A percentile compares a stretch with the other conserved stretches of the same genome.
phyloP scores from a whole-genome alignment of 352 stramenopile genomes.

The Pythium insidiosum region DNA sequence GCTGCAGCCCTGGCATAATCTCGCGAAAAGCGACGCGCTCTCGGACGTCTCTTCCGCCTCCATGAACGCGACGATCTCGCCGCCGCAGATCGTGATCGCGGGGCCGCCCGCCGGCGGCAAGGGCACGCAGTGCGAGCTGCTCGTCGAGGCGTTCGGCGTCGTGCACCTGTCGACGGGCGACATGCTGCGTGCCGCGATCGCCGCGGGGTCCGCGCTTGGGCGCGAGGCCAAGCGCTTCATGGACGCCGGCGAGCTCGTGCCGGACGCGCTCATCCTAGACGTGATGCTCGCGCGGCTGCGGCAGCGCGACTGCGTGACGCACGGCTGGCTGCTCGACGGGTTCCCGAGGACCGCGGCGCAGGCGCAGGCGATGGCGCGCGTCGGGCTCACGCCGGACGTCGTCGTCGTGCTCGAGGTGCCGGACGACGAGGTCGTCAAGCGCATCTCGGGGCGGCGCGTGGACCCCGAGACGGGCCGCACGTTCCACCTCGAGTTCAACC shows the following conservation, averaged over 20 bases:
- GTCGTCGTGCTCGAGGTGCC: slow-evolving; percentile 93
- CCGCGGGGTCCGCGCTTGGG: slow-evolving; percentile 23
- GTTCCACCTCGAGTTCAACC: slow-evolving; percentile 96
- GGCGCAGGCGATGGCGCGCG: slow-evolving; percentile 69
- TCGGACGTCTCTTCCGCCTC: no score
- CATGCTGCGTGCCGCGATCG: slow-evolving; percentile 83
- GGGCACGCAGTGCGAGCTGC: slow-evolving; percentile 92
- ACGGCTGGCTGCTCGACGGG: slow-evolving; percentile 90
- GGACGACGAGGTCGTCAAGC: slow-evolving; percentile 92
- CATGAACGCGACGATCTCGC: slow-evolving; percentile 8
- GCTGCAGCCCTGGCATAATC: slow-evolving; percentile 66
- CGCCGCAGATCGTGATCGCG: slow-evolving; percentile 35
- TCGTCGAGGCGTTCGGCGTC: slow-evolving; percentile 80
- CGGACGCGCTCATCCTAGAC: slow-evolving; percentile 38
- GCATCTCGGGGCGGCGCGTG: slow-evolving; percentile 93
- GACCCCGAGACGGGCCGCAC: slow-evolving; percentile 91
- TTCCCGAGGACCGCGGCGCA: slow-evolving; percentile 85
- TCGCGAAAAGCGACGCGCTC: slow-evolving; percentile 37
- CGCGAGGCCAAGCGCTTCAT: slow-evolving; percentile 31
- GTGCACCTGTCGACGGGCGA: slow-evolving; percentile 89
- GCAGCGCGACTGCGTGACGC: slow-evolving; percentile 61
- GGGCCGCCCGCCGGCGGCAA: slow-evolving; percentile 90
- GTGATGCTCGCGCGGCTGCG: slow-evolving; percentile 65
- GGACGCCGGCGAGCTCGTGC: slow-evolving; percentile 36
- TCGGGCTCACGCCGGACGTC: slow-evolving; percentile 82